Conservation (phyloP, 768 basidiomycete genomes). For the Lentinus tigrinus region DNA sequence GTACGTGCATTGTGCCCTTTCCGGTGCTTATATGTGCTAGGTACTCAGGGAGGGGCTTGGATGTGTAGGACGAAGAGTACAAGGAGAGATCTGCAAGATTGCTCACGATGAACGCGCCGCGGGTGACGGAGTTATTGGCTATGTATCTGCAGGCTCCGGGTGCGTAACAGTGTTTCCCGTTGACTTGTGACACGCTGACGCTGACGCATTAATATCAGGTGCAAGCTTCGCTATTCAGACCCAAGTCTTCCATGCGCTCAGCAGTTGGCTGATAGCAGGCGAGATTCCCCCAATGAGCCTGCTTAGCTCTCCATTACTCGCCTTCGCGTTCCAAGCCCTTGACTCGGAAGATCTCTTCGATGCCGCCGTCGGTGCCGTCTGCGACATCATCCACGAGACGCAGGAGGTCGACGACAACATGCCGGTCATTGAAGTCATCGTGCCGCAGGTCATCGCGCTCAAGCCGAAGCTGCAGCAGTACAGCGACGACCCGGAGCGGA, state of each 20-base stretch:
- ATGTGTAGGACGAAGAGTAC: conserved; percentile 71
- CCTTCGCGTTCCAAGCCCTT: conserved; percentile 81
- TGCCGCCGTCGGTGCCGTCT: conserved; percentile 85
- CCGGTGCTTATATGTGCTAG: neutral
- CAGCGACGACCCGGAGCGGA: conserved; percentile 81
- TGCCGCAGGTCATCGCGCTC: conserved; percentile 81
- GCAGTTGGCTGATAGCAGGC: conserved; percentile 86
- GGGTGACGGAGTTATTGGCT: conserved; percentile 74
- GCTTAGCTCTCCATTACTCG: conserved; percentile 75
- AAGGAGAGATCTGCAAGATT: conserved; percentile 57
- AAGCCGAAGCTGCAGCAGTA: conserved; percentile 57
- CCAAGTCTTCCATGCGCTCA: conserved; percentile 82
- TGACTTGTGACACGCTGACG: neutral
- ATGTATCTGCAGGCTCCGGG: conserved; percentile 90
- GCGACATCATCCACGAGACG: conserved; percentile 96
- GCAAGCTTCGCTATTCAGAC: conserved; percentile 75
- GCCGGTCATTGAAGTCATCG: conserved; percentile 81
- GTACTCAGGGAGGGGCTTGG: neutral
- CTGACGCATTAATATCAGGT: conserved; percentile 46
- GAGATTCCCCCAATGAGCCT: conserved; percentile 69
- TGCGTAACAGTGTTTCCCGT: conserved; percentile 36
- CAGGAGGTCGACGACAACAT: conserved; percentile 96
- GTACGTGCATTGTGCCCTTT: conserved; percentile 58
- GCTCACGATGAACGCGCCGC: conserved; percentile 64
- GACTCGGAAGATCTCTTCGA: conserved; percentile 89